These are phyloP conservation scores for Plasmodium vivax DNA, from an alignment of 169 alveolate species.

Conservation along the genomic window DNA sequence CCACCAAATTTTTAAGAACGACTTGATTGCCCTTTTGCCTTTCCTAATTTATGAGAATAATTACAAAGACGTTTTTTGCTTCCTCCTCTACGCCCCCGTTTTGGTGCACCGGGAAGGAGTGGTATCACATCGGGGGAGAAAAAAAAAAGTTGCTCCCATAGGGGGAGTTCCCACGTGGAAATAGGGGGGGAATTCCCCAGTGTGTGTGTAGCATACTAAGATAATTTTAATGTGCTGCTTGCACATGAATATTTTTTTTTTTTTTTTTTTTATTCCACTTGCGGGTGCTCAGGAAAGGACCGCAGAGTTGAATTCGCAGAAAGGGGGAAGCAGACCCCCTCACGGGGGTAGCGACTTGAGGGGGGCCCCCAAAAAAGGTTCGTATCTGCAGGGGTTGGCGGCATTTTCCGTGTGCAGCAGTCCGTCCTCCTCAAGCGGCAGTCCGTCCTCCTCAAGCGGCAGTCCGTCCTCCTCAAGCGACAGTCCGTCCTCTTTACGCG, in stretches of 20 bases:
- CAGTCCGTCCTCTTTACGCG: neutral
- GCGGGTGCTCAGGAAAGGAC: neutral
- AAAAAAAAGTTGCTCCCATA: neutral
- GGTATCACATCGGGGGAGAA: neutral
- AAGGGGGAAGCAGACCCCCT: neutral
- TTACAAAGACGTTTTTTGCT: constrained; percentile 31
- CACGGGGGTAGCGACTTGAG: neutral
- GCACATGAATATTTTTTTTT: too few relatives aligned
- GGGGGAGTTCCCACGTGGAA: neutral
- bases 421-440: neutral
- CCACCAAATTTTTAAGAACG: constrained; percentile 33
- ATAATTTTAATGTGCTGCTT: too few relatives aligned
- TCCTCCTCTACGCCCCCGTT: constrained; percentile 20
- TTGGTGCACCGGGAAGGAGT: constrained; percentile 3
- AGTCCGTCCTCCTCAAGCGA: neutral
- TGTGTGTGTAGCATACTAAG: neutral
- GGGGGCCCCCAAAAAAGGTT: neutral
- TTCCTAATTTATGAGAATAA: constrained; percentile 22
- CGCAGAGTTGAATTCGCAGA: neutral
- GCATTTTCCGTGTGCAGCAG: too few relatives aligned
- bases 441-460: neutral
- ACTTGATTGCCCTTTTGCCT: constrained; percentile 37
- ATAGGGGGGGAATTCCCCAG: neutral
- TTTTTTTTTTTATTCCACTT: too few relatives aligned
- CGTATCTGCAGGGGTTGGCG: neutral